Percentiles rank a stretch among this genome's conserved stretches.
Evolutionary conservation across 2,329 filamentous ascomycete species (phyloP).

Genomic region (Drechslerella stenobrocha): DNA sequence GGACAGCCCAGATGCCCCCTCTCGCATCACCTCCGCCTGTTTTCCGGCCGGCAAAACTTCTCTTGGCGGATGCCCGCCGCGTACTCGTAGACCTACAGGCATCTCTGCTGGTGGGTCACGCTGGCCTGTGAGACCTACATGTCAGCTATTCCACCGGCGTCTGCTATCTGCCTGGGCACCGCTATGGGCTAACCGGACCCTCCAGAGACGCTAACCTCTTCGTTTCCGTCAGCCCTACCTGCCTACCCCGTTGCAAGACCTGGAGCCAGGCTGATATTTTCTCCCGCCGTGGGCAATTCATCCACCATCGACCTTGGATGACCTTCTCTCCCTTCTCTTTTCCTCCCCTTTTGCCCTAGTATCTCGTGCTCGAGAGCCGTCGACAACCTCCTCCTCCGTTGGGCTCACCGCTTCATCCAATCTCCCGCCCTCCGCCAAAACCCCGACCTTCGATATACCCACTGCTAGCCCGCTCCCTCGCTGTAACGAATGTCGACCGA

Average conservation of each 20-base stretch:
- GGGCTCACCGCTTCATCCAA: not conserved
- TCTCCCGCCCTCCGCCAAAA: not conserved
- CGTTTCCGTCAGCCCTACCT: slow-evolving; percentile 48
- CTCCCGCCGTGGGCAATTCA: slow-evolving; percentile 31
- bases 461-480: not conserved
- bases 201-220: slow-evolving; percentile 3
- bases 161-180: not conserved
- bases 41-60: too few relatives aligned
- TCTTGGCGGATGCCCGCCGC: too few relatives aligned
- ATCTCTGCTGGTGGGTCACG: too few relatives aligned
- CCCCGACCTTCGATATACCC: not conserved
- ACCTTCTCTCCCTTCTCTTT: slow-evolving; percentile 24
- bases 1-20: too few relatives aligned
- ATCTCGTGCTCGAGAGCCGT: not conserved
- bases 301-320: not conserved
- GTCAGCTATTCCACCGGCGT: too few relatives aligned
- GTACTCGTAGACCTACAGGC: too few relatives aligned
- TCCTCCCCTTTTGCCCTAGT: slow-evolving; percentile 4
- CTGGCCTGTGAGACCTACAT: too few relatives aligned
- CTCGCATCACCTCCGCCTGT: too few relatives aligned
- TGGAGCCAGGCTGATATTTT: slow-evolving; percentile 39
- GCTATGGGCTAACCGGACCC: not conserved
- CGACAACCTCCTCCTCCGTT: not conserved
- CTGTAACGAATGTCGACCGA: slow-evolving; percentile 1
- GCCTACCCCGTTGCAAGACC: slow-evolving; percentile 1